Evolutionary conservation across 306 rosid species (phyloP).

Genomic region (Comarum palustre): DNA sequence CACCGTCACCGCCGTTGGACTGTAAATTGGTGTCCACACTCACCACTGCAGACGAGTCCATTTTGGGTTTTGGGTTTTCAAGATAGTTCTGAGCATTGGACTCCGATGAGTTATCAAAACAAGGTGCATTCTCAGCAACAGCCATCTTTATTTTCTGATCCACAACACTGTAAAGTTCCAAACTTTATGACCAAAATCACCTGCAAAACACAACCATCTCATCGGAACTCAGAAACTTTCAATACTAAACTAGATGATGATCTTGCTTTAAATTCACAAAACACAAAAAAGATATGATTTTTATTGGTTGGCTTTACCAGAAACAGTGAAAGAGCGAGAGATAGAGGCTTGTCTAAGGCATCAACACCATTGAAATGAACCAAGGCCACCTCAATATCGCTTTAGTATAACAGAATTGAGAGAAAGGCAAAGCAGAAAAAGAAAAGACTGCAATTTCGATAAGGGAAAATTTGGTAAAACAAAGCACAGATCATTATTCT

Average conservation of each 20-base stretch:
- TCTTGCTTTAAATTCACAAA: neutral
- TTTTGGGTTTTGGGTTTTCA: slow-evolving; percentile 57
- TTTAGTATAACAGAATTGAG: slow-evolving; percentile 22
- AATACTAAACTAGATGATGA: neutral
- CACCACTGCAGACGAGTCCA: slow-evolving; percentile 35
- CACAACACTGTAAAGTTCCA: slow-evolving; percentile 18
- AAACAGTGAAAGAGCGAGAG: neutral
- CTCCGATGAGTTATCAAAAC: slow-evolving; percentile 55
- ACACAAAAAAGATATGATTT: neutral
- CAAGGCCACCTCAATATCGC: slow-evolving; percentile 46
- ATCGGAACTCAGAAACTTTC: neutral
- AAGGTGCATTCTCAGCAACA: slow-evolving; percentile 85
- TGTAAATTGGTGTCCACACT: slow-evolving; percentile 38
- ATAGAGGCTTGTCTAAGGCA: slow-evolving; percentile 30
- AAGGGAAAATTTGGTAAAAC: slow-evolving; percentile 19
- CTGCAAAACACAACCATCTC: slow-evolving; percentile 18
- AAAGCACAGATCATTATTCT: slow-evolving; percentile 28
- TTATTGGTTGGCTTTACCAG: neutral
- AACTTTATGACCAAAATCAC: slow-evolving; percentile 27
- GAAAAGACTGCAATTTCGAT: slow-evolving; percentile 6
- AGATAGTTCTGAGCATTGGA: slow-evolving; percentile 43
- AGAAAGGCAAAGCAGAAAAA: slow-evolving; percentile 11
- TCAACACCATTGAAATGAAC: slow-evolving; percentile 32
- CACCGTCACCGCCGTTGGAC: slow-evolving; percentile 21
- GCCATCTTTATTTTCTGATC: slow-evolving; percentile 47